phyloP scores from a whole-genome alignment of 495 filamentous ascomycete species.

The Trichoderma gamsii region DNA sequence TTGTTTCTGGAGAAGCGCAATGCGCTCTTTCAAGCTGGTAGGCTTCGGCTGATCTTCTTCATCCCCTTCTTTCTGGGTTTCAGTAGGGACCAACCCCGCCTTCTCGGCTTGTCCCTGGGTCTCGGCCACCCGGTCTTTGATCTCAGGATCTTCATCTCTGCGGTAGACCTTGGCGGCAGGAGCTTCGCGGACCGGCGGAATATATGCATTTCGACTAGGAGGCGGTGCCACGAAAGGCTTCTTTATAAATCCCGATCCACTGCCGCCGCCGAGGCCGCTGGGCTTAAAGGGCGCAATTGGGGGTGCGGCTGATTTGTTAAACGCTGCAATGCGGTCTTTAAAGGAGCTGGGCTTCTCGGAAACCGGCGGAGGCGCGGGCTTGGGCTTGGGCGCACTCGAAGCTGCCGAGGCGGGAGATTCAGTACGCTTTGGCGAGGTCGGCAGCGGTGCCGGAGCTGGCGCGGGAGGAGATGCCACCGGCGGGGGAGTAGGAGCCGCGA shows the following conservation, averaged over 20 bases:
- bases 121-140: conserved; percentile 59
- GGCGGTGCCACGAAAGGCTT: conserved; percentile 98
- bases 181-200: conserved; percentile 61
- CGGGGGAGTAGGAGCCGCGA: conserved; percentile 24
- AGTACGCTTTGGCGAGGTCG: conserved; percentile 27
- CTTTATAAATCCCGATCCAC: conserved; percentile 72
- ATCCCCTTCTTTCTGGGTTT: conserved; percentile 40
- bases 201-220: conserved; percentile 86
- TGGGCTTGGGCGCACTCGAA: conserved; percentile 39
- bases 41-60: conserved; percentile 81
- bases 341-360: conserved; percentile 83
- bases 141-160: conserved; percentile 83
- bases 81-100: conserved; percentile 48
- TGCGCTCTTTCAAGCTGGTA: conserved; percentile 86
- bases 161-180: conserved; percentile 70
- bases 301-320: conserved; percentile 83
- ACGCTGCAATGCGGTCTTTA: conserved; percentile 90
- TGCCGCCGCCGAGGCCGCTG: conserved; percentile 49
- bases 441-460: conserved; percentile 35
- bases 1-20: conserved; percentile 89
- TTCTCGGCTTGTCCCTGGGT: conserved; percentile 50
- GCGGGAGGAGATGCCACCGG: conserved; percentile 23
- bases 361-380: conserved; percentile 55
- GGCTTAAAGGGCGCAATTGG: conserved; percentile 87
- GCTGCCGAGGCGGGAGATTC: conserved; percentile 30